Evolutionary conservation across 163 green algal species (phyloP).

Genomic region (Volvox carteri): DNA sequence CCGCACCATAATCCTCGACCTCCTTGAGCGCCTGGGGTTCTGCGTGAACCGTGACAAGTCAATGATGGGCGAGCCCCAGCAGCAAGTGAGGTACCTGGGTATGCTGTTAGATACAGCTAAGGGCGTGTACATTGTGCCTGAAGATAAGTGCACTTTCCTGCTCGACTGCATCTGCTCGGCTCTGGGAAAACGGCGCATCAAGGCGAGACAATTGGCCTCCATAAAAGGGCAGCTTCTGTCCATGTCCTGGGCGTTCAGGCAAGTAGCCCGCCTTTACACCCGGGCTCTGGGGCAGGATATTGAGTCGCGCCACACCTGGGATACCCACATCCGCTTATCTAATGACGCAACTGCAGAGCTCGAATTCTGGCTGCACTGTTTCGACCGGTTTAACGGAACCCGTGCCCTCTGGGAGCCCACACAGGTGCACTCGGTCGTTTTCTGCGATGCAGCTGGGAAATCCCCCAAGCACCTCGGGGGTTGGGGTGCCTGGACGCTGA

Average conservation of each 20-base stretch:
- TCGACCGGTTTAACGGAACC: too few species aligned
- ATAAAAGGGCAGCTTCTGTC: constrained; percentile 2
- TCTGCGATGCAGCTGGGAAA: constrained; percentile 24
- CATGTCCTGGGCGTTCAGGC: constrained; percentile 19
- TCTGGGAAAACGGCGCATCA: background rate
- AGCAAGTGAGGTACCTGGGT: constrained; percentile 11
- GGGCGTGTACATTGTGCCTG: background rate
- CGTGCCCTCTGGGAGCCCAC: background rate
- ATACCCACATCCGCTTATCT: background rate
- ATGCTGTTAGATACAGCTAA: background rate
- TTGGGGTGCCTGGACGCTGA: constrained; percentile 41
- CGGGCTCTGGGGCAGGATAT: background rate
- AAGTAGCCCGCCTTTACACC: background rate
- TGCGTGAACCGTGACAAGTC: background rate
- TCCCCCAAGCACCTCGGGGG: background rate
- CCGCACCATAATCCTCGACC: background rate
- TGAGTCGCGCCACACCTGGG: background rate
- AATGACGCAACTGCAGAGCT: background rate
- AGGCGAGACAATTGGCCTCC: background rate
- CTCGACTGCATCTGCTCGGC: background rate
- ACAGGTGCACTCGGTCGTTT: too few species aligned
- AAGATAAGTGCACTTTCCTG: background rate
- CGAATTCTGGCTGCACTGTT: constrained; percentile 1
- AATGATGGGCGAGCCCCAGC: background rate
- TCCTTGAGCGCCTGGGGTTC: background rate